phyloP scores from a whole-genome alignment of 2,329 filamentous ascomycete genomes.

The Teratosphaeria gauchensis region DNA sequence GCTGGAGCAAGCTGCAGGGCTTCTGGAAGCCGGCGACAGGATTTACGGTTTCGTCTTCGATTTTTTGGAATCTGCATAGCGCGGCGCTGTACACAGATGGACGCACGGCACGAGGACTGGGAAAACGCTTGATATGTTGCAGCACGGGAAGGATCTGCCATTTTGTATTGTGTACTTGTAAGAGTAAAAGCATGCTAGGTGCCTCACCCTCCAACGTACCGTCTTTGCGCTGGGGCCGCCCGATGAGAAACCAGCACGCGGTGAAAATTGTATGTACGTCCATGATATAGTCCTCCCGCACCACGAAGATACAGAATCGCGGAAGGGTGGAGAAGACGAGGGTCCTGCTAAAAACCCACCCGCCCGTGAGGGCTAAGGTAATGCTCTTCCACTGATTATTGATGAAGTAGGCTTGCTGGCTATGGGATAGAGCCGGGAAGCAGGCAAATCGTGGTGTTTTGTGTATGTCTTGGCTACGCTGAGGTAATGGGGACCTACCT shows the following conservation, averaged over 20 bases:
- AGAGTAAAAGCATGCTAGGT: background rate
- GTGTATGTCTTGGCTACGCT: background rate
- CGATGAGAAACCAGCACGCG: too few species aligned
- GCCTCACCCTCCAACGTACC: background rate
- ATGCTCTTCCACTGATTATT: constrained; percentile 40
- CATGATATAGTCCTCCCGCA: constrained; percentile 38
- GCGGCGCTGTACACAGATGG: background rate
- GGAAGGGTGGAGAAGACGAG: constrained; percentile 45
- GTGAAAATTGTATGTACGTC: constrained; percentile 32
- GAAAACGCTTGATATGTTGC: background rate
- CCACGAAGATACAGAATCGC: constrained; percentile 23
- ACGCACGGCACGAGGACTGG: background rate
- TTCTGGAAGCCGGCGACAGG: background rate
- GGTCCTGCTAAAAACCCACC: constrained; percentile 40
- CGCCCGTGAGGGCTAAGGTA: constrained; percentile 17
- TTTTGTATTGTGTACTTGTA: background rate
- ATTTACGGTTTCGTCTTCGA: background rate
- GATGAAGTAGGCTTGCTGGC: constrained; percentile 41
- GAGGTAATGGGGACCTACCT: background rate
- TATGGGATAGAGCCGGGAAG: constrained; percentile 36
- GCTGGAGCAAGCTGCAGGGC: background rate
- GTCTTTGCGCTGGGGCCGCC: too few species aligned
- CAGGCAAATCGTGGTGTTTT: constrained; percentile 40
- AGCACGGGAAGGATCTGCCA: background rate
- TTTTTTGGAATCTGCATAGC: background rate